These are phyloP conservation scores for Tieghemostelium lacteum DNA, from an alignment of 78 protist species.

Conservation along the genomic window DNA sequence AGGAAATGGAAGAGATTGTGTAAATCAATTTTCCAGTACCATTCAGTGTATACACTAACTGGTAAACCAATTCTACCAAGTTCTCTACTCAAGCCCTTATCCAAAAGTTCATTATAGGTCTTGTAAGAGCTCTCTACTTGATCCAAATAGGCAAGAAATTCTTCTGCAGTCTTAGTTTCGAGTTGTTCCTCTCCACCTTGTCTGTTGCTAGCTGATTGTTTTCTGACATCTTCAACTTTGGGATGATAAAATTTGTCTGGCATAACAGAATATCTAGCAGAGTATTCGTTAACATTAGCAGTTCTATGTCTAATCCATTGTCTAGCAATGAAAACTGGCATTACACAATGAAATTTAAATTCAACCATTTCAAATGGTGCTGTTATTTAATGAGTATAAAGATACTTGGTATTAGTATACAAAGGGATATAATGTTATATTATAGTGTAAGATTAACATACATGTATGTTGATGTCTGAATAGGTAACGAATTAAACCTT, in stretches of 20 bases:
- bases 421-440: neutral
- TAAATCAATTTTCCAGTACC: constrained; percentile 80
- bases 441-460: neutral
- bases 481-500: constrained; percentile 62
- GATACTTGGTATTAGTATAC: no score
- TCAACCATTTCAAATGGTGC: constrained; percentile 81
- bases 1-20: constrained; percentile 78
- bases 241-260: constrained; percentile 80
- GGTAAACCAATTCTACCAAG: constrained; percentile 73
- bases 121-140: constrained; percentile 60
- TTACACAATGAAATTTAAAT: constrained; percentile 77
- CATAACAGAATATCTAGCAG: constrained; percentile 69
- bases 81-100: constrained; percentile 59
- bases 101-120: constrained; percentile 51
- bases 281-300: constrained; percentile 75
- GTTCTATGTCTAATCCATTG: constrained; percentile 81
- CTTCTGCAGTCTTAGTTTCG: constrained; percentile 72
- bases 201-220: constrained; percentile 60
- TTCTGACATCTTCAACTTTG: constrained; percentile 51
- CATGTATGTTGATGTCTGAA: constrained; percentile 76
- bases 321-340: constrained; percentile 75
- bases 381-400: neutral
- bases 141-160: constrained; percentile 60
- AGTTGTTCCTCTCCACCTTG: constrained; percentile 75
- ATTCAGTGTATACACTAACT: constrained; percentile 67